These are phyloP conservation scores for Macrolepiota dolichaula DNA, from an alignment of 768 basidiomycete genomes.

Conservation along the genomic window DNA sequence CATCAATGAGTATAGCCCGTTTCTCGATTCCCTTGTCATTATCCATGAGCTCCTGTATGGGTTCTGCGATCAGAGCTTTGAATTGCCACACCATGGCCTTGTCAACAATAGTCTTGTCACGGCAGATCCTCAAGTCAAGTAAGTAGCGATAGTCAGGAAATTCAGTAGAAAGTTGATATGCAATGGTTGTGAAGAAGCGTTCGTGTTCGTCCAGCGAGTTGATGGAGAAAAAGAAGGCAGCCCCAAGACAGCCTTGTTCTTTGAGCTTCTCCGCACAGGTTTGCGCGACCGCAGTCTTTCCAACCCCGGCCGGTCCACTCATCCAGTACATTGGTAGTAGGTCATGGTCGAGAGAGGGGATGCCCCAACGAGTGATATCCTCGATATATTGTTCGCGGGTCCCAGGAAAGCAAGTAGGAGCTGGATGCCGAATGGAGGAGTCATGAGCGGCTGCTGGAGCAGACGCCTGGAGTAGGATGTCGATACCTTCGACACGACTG, in stretches of 20 bases:
- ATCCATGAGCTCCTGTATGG: background rate
- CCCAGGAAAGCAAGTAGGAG: constrained; percentile 6
- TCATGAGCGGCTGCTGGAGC: background rate
- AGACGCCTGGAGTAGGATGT: background rate
- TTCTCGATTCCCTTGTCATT: background rate
- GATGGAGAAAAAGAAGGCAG: constrained; percentile 9
- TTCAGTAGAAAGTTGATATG: constrained; percentile 7
- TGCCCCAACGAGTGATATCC: constrained; percentile 4
- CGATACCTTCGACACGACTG: background rate
- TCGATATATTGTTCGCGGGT: background rate
- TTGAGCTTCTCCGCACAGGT: background rate
- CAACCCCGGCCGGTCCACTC: constrained; percentile 2
- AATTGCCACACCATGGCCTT: constrained; percentile 4
- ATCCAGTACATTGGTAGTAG: background rate
- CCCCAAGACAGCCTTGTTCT: background rate
- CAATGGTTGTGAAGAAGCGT: constrained; percentile 5
- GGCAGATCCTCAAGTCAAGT: background rate
- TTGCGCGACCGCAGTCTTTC: constrained; percentile 1
- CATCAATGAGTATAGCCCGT: background rate
- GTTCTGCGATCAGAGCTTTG: background rate
- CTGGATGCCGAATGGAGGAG: background rate
- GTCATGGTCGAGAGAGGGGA: background rate
- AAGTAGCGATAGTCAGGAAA: background rate
- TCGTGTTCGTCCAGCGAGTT: background rate
- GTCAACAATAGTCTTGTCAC: background rate